Base-by-base conservation (phyloP, 2,329 filamentous ascomycete genomes). In the Penicillium sp. region DNA sequence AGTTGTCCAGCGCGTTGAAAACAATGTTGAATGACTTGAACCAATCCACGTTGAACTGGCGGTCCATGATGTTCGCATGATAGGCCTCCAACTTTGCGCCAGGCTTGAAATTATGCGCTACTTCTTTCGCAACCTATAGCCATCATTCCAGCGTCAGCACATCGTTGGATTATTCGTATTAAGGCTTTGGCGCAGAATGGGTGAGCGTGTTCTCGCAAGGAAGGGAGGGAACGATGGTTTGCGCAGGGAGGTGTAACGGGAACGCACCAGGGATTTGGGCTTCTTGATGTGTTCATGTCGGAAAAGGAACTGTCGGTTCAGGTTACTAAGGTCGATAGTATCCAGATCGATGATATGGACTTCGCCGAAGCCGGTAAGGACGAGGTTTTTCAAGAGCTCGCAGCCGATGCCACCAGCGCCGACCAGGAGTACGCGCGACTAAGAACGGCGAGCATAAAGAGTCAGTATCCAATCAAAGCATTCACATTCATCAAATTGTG, bases 271-370 rank as follows among this genome's bases (percentile, higher is more conserved):
- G 56, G 95, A 93, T 76, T 99, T 99, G 1, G 94, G 88, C 78
- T 97, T 97, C 79, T 97, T 98, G 79, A 99, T 98, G 74, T 99
- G 95, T 76, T 98, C 93, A 72, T 94, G 90, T 64, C 93, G 88
- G 78, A 99, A 99, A 53, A 99, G 88, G 73, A 99, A 99, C 78
- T 99, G 95, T 59, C 95, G 91, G 72, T 99, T 99, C 55, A 99
- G 85, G 75, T 99, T 99, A 80, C 93, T 97, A 24, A 99, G 85
- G 75, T 99, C 95, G 80, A 99, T 98, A 1, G 95, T 99, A 78
- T 99, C 95, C 63, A 99, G 90, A 78, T 99, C 95, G 69, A 99
- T 92, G 50, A 98, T 89, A 78, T 97, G 91, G 55, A 98, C 89
- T 80, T 97, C 91, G 68, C 92, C 92, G 71, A 97, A 99, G 68